Percentiles rank a stretch among this genome's conserved stretches.
Evolutionary conservation across 116 monocot species (phyloP).

Genomic region (Posidonia oceanica): DNA sequence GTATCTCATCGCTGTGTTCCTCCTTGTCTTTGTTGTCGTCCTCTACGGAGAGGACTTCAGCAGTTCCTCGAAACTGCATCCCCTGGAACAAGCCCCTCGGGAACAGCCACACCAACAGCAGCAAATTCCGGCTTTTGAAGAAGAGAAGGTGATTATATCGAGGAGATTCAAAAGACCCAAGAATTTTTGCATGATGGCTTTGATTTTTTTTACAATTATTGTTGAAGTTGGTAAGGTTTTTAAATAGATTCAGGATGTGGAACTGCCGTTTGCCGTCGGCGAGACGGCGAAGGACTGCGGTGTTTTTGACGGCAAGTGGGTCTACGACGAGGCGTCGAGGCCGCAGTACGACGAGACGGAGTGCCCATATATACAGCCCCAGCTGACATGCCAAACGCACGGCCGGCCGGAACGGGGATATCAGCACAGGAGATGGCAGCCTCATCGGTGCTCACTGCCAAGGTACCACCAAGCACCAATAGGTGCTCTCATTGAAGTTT

Average conservation of each 20-base stretch:
- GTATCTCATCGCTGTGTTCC: slow-evolving; percentile 18
- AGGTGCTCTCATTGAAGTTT: background rate
- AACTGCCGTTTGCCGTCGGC: slow-evolving; percentile 27
- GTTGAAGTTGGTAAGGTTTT: background rate
- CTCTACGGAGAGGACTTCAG: slow-evolving; percentile 40
- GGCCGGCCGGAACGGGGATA: slow-evolving; percentile 50
- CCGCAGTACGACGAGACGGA: slow-evolving; percentile 44
- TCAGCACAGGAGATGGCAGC: slow-evolving; percentile 56
- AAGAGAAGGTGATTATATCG: background rate
- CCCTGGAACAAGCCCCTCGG: background rate
- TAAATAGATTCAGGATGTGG: background rate
- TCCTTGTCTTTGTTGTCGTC: slow-evolving; percentile 37
- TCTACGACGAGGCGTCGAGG: slow-evolving; percentile 22
- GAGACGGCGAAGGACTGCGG: slow-evolving; percentile 18
- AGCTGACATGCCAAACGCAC: slow-evolving; percentile 40
- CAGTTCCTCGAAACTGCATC: background rate
- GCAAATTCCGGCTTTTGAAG: background rate
- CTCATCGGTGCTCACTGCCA: slow-evolving; percentile 32
- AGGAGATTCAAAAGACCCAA: background rate
- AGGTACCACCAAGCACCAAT: slow-evolving; percentile 11
- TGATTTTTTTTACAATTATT: too few species aligned
- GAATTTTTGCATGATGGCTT: too few species aligned
- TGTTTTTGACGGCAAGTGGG: slow-evolving; percentile 41
- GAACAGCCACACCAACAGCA: background rate
- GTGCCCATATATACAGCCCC: slow-evolving; percentile 53